A percentile compares a stretch with the other conserved stretches of the same genome.
phyloP scores from a whole-genome alignment of 164 flowering plant species.

The Magnolia kwangsiensis region DNA sequence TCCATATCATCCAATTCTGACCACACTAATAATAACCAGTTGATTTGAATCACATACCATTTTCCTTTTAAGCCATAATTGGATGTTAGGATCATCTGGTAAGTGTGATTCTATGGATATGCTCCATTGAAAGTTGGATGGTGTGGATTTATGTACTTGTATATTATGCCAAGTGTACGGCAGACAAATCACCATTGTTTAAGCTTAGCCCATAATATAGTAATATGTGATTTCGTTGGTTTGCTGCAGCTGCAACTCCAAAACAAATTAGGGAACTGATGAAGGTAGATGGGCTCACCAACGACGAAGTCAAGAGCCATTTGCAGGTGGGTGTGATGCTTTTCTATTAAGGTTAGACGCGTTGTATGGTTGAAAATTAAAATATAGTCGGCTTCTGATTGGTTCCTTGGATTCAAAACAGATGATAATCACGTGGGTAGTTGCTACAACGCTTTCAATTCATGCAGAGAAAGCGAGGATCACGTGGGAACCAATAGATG shows the following conservation, averaged over 20 bases:
- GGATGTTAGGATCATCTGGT: not conserved
- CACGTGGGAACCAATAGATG: too few species aligned
- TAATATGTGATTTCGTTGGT: not conserved
- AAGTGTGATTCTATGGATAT: not conserved
- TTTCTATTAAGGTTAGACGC: not conserved
- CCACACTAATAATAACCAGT: not conserved
- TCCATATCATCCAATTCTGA: not conserved
- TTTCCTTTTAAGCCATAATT: not conserved
- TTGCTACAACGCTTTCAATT: too few species aligned
- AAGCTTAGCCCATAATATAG: not conserved
- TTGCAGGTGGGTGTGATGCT: slow-evolving; percentile 56
- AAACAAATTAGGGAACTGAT: slow-evolving; percentile 92
- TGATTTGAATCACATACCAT: too few species aligned
- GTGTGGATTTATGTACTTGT: too few species aligned
- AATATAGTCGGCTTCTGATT: not conserved
- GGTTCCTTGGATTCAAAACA: not conserved
- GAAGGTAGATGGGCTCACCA: slow-evolving; percentile 96
- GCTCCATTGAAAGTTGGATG: too few species aligned
- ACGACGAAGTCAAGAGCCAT: slow-evolving; percentile 98
- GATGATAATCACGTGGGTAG: too few species aligned
- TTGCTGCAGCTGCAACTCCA: slow-evolving; percentile 73
- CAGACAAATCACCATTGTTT: not conserved
- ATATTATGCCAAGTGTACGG: too few species aligned
- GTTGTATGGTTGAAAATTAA: not conserved
- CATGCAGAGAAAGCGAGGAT: too few species aligned